phyloP scores from a whole-genome alignment of 176 grass and related monocot genomes.

The Triticum turgidum region DNA sequence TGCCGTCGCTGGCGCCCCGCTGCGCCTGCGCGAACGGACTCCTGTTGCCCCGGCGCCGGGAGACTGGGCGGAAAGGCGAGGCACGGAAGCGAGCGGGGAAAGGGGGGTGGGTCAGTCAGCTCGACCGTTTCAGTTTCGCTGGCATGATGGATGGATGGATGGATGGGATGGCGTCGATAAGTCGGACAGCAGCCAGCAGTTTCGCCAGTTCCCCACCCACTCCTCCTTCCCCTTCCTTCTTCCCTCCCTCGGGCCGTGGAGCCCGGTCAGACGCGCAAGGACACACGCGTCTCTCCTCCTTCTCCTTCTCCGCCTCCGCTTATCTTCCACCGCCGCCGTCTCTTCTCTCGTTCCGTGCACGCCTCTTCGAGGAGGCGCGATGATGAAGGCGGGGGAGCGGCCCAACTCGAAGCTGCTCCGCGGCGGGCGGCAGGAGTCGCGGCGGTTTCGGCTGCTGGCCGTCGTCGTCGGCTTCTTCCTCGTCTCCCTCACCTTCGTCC shows the following conservation, averaged over 20 bases:
- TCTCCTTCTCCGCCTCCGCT: not conserved
- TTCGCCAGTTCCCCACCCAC: slow-evolving; percentile 11
- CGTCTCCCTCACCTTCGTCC: slow-evolving; percentile 75
- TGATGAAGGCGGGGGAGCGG: slow-evolving; percentile 72
- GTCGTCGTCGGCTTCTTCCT: slow-evolving; percentile 72
- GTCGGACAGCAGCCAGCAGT: slow-evolving; percentile 2
- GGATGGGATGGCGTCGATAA: not conserved
- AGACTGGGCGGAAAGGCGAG: too few species aligned
- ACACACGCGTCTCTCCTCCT: not conserved
- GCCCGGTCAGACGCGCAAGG: slow-evolving; percentile 4
- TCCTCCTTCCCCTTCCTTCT: not conserved
- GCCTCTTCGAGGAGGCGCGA: not conserved
- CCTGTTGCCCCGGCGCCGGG: not conserved
- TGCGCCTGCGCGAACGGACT: not conserved
- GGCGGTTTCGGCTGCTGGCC: slow-evolving; percentile 58
- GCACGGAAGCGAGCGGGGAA: too few species aligned
- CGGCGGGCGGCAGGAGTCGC: slow-evolving; percentile 57
- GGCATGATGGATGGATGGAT: not conserved
- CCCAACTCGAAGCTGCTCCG: slow-evolving; percentile 50
- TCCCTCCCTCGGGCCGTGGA: not conserved
- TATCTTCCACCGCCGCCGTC: not conserved
- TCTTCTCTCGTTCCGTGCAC: not conserved
- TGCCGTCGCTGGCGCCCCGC: not conserved
- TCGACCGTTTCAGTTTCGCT: not conserved
- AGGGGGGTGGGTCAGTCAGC: not conserved